A percentile compares a stretch with the other conserved stretches of the same genome.
Conservation (phyloP, 768 basidiomycete species). For the Russula dissimulans region DNA sequence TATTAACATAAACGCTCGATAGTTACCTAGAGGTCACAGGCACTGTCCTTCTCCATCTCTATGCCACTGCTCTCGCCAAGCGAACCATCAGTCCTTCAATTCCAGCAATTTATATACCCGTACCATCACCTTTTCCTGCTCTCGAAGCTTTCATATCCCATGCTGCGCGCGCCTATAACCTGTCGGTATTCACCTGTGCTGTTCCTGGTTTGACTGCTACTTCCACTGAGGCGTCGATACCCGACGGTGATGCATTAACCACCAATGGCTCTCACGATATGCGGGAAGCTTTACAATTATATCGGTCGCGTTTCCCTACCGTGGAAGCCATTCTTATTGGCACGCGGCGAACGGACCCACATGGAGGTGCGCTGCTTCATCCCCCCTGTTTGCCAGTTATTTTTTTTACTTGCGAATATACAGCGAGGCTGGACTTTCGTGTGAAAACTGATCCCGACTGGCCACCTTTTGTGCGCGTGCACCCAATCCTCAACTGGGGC, state of each 20-base stretch:
- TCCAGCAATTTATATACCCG: slow-evolving; percentile 78
- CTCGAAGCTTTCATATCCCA: slow-evolving; percentile 79
- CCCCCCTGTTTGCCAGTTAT: not conserved
- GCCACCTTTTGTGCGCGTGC: slow-evolving; percentile 84
- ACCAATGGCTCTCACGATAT: slow-evolving; percentile 60
- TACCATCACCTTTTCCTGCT: slow-evolving; percentile 75
- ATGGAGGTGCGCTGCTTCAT: slow-evolving; percentile 68
- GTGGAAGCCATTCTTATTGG: slow-evolving; percentile 83
- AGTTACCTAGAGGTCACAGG: slow-evolving; percentile 38
- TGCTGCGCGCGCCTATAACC: slow-evolving; percentile 50
- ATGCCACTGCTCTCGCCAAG: slow-evolving; percentile 56
- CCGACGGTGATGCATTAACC: slow-evolving; percentile 23
- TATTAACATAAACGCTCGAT: not conserved
- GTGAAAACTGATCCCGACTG: slow-evolving; percentile 83
- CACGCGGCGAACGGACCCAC: slow-evolving; percentile 82
- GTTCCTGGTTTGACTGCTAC: slow-evolving; percentile 25
- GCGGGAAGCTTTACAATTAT: slow-evolving; percentile 65
- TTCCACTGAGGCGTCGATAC: slow-evolving; percentile 40
- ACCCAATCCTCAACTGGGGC: slow-evolving; percentile 94
- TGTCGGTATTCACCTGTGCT: slow-evolving; percentile 60
- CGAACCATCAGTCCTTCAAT: slow-evolving; percentile 31
- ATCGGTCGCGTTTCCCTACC: slow-evolving; percentile 55
- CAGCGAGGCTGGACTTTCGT: slow-evolving; percentile 62
- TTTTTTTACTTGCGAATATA: not conserved
- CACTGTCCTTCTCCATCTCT: slow-evolving; percentile 90